Conservation (phyloP, 2,329 filamentous ascomycete genomes). For the Penicillium thymicola region DNA sequence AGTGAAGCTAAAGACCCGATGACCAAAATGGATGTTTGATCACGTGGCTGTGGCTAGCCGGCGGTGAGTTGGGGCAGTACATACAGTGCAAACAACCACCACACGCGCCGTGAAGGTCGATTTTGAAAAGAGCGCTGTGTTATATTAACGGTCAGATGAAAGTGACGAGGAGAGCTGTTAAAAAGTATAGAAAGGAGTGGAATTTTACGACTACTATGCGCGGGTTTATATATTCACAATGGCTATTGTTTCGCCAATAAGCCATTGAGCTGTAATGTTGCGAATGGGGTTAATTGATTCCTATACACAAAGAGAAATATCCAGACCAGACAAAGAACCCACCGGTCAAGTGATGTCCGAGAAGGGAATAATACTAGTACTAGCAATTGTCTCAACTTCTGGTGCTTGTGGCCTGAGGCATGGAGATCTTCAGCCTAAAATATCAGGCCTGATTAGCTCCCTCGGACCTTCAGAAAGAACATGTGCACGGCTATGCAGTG, state of each 20-base stretch:
- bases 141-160: not conserved
- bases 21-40: not conserved
- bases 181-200: not conserved
- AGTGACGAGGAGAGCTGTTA: not conserved
- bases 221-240: not conserved
- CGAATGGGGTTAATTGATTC: not conserved
- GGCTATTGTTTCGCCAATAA: not conserved
- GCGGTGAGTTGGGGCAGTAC: slow-evolving; percentile 57
- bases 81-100: not conserved
- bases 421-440: fast-evolving
- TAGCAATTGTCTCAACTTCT: not conserved
- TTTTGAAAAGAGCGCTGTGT: too few relatives aligned
- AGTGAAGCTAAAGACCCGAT: slow-evolving; percentile 7
- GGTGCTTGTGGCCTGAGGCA: not conserved
- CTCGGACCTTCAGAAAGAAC: not conserved
- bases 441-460: not conserved
- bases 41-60: slow-evolving; percentile 64
- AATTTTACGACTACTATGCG: not conserved
- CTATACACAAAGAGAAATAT: not conserved
- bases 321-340: not conserved
- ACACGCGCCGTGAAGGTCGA: not conserved
- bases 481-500: not conserved
- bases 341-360: not conserved
- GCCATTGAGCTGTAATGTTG: not conserved
- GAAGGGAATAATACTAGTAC: not conserved